A percentile compares a stretch with the other conserved stretches of the same genome.
These are phyloP conservation scores for Dioscorea alata DNA, from an alignment of 106 monocot genomes.

Conservation along the genomic window DNA sequence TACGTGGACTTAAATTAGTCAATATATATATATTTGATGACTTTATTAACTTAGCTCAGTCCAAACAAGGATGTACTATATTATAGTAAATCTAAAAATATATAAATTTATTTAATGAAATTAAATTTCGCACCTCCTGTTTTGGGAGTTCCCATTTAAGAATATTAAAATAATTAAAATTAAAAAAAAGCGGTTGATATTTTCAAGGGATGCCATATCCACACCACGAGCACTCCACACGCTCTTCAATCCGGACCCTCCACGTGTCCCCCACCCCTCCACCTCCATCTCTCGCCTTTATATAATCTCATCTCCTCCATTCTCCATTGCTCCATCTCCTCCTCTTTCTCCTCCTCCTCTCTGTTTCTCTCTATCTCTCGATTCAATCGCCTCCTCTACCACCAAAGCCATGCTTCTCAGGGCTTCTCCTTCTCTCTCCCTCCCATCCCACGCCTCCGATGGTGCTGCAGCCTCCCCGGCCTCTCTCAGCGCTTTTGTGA, in stretches of 20 bases:
- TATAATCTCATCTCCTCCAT: background rate
- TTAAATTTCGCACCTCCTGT: too few species aligned
- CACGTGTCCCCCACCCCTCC: background rate
- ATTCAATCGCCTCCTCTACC: background rate
- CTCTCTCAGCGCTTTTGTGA: conserved; percentile 7
- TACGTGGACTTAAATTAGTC: too few species aligned
- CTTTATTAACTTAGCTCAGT: too few species aligned
- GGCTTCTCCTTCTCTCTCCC: conserved; percentile 13
- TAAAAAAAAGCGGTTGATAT: too few species aligned
- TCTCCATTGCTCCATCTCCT: background rate
- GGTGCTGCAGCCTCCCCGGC: background rate
- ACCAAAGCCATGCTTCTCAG: conserved; percentile 24
- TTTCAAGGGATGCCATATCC: too few species aligned
- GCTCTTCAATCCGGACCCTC: conserved; percentile 13
- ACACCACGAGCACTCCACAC: conserved; percentile 46
- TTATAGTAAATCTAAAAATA: too few species aligned
- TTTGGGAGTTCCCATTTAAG: too few species aligned
- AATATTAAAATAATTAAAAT: too few species aligned
- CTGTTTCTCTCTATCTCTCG: background rate
- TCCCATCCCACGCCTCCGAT: background rate
- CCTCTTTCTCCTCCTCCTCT: background rate
- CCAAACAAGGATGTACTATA: too few species aligned
- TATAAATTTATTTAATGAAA: too few species aligned
- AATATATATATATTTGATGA: too few species aligned
- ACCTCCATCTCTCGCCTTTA: background rate